These are phyloP conservation scores for Tuctoria greenei DNA, from an alignment of 176 grass and related monocot species.

Conservation along the genomic window DNA sequence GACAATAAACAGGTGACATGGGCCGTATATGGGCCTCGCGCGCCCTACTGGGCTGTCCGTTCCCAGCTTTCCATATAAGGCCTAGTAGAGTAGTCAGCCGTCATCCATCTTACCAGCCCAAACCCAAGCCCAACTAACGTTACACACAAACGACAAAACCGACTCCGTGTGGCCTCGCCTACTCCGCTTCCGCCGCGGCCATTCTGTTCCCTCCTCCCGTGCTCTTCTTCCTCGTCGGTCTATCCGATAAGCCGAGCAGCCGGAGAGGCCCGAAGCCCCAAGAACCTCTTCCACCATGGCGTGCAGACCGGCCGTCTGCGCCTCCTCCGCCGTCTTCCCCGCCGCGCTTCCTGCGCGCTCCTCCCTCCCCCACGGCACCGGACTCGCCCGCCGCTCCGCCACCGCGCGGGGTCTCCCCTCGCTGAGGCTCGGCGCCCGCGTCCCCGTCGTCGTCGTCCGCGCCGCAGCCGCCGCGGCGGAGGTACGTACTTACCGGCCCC, in stretches of 20 bases:
- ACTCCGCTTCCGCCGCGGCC: background rate
- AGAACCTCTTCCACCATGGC: slow-evolving; percentile 32
- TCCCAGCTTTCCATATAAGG: too few species aligned
- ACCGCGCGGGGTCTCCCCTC: background rate
- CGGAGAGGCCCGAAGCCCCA: background rate
- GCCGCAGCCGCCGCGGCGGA: slow-evolving; percentile 34
- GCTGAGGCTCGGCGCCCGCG: slow-evolving; percentile 27
- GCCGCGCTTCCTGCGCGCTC: background rate
- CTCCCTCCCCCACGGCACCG: background rate
- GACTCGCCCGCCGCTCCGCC: slow-evolving; percentile 2
- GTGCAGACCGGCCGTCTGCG: slow-evolving; percentile 40
- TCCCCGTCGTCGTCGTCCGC: slow-evolving; percentile 33
- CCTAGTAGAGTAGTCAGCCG: too few species aligned
- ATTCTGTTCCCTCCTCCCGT: background rate
- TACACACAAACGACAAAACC: too few species aligned
- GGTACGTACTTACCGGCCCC: background rate
- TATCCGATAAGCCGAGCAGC: background rate
- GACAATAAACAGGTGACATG: too few species aligned
- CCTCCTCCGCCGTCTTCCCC: slow-evolving; percentile 27
- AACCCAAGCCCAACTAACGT: too few species aligned
- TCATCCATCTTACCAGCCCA: too few species aligned
- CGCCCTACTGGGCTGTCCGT: too few species aligned
- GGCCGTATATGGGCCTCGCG: too few species aligned
- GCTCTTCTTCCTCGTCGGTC: background rate
- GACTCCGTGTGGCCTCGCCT: too few species aligned